Evolutionary conservation across 495 filamentous ascomycete species (phyloP), one percentile per base, ranked within the genome.

Genomic region (Niebla homalea): DNA sequence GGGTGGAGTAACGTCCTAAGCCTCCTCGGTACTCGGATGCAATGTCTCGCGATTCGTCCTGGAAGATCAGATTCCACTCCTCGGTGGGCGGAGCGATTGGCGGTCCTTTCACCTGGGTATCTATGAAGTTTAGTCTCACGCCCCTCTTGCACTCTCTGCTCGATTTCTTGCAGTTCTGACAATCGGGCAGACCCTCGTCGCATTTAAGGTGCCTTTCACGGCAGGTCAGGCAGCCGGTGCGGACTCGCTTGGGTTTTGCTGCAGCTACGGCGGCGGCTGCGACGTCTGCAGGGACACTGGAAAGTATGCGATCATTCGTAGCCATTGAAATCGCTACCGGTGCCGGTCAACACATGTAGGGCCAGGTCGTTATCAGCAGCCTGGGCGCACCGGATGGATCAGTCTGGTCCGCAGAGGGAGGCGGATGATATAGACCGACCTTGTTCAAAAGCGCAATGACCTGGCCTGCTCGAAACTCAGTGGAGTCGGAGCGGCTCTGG

Each of bases 1-100:
- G 61, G 11, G 72, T 72, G 36, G 80, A 72, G 67, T 98, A 98
- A 57, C 76, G 77, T 52, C 76, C 75, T 40, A 83, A 64, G 0
- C 92, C 92, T 5, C 88, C 89, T 43, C 81, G 75, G 64, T 98
- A 98, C 64, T 94, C 87, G 1, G 85, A 89, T 7, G 92, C 92
- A 60, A 97, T 94, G 41, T 84, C 73, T 29, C 90, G 77, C 22
- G 89, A 95, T 56, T 97, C 89, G 60, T 97, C 92, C 53, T 83
- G 75, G 55, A 98, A 94, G 55, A 54, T 73, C 67, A 89, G 79
- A 59, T 75, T 74, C 74, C 83, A 85, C 14, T 85, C 81, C 3
- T 73, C 63, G 5, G 80, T 76, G 2, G 72, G 78, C 19, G 74
- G 71, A 37, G 76, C 68, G 48, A 69, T 63, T 0, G 86, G 85